A percentile compares a stretch with the other conserved stretches of the same genome.
phyloP scores from a whole-genome alignment of 306 rosid genomes.

The Fagus crenata region DNA sequence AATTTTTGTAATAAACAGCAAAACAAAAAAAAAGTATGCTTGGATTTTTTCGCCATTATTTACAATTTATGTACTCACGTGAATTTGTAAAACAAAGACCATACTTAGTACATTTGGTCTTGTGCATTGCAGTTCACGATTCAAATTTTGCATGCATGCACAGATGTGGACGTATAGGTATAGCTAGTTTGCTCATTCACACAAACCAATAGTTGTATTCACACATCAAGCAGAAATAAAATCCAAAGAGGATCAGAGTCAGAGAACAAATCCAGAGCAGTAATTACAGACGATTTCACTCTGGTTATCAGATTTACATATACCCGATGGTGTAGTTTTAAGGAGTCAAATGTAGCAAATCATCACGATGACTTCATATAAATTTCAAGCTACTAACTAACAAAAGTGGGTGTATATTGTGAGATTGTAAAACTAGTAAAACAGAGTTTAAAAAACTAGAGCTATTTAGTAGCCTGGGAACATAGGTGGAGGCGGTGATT shows the following conservation, averaged over 20 bases:
- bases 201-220: neutral
- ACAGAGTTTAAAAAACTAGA: neutral
- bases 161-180: neutral
- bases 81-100: no score
- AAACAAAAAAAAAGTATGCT: no score
- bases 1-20: no score
- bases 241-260: neutral
- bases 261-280: neutral
- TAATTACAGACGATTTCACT: neutral
- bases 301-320: neutral
- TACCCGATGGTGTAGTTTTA: neutral
- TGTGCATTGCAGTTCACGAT: neutral
- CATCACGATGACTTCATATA: neutral
- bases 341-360: neutral
- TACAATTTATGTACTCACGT: no score
- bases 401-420: neutral
- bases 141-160: neutral
- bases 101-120: neutral
- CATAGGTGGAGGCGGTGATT: slow-evolving; percentile 33
- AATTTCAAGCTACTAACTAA: slow-evolving; percentile 6
- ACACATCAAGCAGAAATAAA: neutral
- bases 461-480: slow-evolving; percentile 23
- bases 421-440: neutral
- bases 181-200: no score
- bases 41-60: no score